Evolutionary conservation across 257 asterid species (phyloP).

Genomic region (Solanum dulcamara): DNA sequence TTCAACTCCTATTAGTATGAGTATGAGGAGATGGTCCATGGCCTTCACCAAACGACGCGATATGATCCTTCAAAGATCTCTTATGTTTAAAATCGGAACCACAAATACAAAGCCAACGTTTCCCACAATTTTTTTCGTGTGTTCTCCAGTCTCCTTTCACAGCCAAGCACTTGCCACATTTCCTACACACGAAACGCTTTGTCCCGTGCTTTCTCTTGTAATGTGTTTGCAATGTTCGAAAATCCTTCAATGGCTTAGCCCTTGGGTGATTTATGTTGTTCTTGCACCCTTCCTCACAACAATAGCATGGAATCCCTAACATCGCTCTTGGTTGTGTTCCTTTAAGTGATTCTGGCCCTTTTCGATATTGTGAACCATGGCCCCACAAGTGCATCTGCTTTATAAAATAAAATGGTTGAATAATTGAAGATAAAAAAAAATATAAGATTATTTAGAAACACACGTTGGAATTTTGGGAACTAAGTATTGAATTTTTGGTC

Average conservation of each 20-base stretch:
- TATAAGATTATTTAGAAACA: not conserved
- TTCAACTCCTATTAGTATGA: not conserved
- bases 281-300: slow-evolving; percentile 62
- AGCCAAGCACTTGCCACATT: slow-evolving; percentile 59
- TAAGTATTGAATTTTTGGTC: not conserved
- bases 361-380: slow-evolving; percentile 50
- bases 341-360: slow-evolving; percentile 57
- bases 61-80: slow-evolving; percentile 70
- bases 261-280: slow-evolving; percentile 48
- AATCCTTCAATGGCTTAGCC: slow-evolving; percentile 50
- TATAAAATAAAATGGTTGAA: not conserved
- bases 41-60: slow-evolving; percentile 47
- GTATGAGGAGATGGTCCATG: slow-evolving; percentile 34
- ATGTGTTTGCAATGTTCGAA: slow-evolving; percentile 58
- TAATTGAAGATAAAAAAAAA: not conserved
- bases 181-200: slow-evolving; percentile 40
- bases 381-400: slow-evolving; percentile 84
- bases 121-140: slow-evolving; percentile 76
- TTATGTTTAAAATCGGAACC: slow-evolving; percentile 83
- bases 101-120: slow-evolving; percentile 59
- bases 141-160: slow-evolving; percentile 81
- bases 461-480: too few species aligned
- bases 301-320: slow-evolving; percentile 55
- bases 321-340: slow-evolving; percentile 44
- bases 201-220: slow-evolving; percentile 58